phyloP scores from a whole-genome alignment of 371 early-diverging fungal genomes.

The Apophysomyces trapeziformis region DNA sequence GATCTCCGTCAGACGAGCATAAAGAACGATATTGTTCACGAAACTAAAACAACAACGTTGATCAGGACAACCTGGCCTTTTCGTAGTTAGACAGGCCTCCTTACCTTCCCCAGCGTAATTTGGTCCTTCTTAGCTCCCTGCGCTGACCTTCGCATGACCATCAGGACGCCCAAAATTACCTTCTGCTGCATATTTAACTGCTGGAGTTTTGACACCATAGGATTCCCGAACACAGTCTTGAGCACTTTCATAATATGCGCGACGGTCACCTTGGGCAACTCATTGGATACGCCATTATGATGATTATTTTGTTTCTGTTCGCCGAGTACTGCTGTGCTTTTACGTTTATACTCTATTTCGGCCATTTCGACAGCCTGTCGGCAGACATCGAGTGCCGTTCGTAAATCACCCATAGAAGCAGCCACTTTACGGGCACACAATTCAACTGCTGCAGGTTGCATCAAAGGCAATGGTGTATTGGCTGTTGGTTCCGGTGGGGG shows the following conservation, averaged over 20 bases:
- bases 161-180: constrained; percentile 66
- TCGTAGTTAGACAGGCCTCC: not conserved
- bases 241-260: constrained; percentile 79
- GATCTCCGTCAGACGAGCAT: constrained; percentile 38
- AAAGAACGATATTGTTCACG: constrained; percentile 59
- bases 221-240: constrained; percentile 66
- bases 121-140: constrained; percentile 41
- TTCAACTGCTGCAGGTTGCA: constrained; percentile 88
- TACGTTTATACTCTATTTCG: constrained; percentile 64
- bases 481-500: constrained; percentile 17
- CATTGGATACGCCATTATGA: not conserved
- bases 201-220: constrained; percentile 63
- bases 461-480: constrained; percentile 51
- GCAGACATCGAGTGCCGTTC: constrained; percentile 92
- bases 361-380: constrained; percentile 83
- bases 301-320: constrained; percentile 21
- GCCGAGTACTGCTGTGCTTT: constrained; percentile 28
- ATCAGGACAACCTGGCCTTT: too few species aligned
- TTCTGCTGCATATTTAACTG: constrained; percentile 81
- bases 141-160: constrained; percentile 39
- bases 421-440: constrained; percentile 92
- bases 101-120: constrained; percentile 59
- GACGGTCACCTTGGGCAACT: constrained; percentile 75
- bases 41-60: constrained; percentile 27
- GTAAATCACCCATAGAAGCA: constrained; percentile 87